phyloP scores from a whole-genome alignment of 805 yeast genomes.

The Blastobotrys mokoenaii region DNA sequence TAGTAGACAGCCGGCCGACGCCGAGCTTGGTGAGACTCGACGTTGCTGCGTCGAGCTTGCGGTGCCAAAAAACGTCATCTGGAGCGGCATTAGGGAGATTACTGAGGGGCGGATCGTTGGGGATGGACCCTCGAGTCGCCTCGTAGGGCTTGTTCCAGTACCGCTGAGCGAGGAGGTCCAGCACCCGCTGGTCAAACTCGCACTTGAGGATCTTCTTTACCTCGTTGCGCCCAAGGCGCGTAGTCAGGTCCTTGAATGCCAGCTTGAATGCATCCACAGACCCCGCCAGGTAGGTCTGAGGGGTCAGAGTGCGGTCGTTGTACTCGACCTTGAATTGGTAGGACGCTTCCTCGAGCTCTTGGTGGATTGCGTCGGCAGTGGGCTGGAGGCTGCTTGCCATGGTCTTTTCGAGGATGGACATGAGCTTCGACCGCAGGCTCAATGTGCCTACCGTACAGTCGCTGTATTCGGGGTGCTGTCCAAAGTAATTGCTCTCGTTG shows the following conservation, averaged over 20 bases:
- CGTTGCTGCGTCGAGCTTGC: constrained; percentile 75
- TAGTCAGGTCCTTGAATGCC: constrained; percentile 79
- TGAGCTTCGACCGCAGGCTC: constrained; percentile 66
- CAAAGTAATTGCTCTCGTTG: constrained; percentile 53
- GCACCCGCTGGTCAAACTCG: constrained; percentile 80
- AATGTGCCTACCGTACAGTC: constrained; percentile 73
- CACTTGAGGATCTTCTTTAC: constrained; percentile 68
- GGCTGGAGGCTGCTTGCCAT: constrained; percentile 88
- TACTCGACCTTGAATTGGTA: constrained; percentile 94
- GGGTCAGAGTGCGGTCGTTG: constrained; percentile 88
- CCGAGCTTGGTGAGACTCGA: constrained; percentile 86
- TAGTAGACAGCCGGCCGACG: constrained; percentile 83
- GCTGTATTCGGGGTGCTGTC: constrained; percentile 51
- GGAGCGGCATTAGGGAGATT: constrained; percentile 49
- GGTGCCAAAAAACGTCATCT: constrained; percentile 79
- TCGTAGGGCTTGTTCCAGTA: constrained; percentile 73
- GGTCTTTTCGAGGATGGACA: constrained; percentile 78
- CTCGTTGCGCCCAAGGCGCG: constrained; percentile 74
- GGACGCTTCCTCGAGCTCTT: constrained; percentile 86
- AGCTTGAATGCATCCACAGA: constrained; percentile 81
- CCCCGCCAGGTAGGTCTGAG: constrained; percentile 88
- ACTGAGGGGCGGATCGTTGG: constrained; percentile 35
- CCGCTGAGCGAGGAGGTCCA: constrained; percentile 78
- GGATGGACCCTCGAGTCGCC: constrained; percentile 9
- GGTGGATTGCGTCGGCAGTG: constrained; percentile 74